These are phyloP conservation scores for Globisporangium megalacanthum DNA, from an alignment of 352 stramenopile species.

Conservation along the genomic window DNA sequence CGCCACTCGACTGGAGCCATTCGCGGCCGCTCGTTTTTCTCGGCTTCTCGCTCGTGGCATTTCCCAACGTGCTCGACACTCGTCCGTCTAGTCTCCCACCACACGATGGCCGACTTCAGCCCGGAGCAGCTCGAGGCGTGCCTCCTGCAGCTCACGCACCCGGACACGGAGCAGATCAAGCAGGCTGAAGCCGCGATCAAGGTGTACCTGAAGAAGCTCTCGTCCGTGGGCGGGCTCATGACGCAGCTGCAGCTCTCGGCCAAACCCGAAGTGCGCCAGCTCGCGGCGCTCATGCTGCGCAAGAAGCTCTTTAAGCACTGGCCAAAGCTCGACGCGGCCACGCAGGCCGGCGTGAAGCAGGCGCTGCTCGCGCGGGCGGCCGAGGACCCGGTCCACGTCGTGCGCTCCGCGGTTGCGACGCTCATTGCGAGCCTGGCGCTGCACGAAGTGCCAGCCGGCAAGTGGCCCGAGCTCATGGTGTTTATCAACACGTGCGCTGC, in stretches of 20 bases:
- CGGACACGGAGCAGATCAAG: constrained; percentile 95
- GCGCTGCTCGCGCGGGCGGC: constrained; percentile 80
- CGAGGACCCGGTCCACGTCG: constrained; percentile 83
- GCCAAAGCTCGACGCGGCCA: constrained; percentile 79
- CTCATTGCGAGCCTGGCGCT: constrained; percentile 82
- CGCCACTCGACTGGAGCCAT: constrained; percentile 5
- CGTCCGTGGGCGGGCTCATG: constrained; percentile 83
- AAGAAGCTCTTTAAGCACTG: constrained; percentile 94
- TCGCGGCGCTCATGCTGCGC: constrained; percentile 90
- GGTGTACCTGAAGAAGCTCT: constrained; percentile 89
- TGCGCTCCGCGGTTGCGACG: constrained; percentile 81
- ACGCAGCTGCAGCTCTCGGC: constrained; percentile 82
- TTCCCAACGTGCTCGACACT: constrained; percentile 7
- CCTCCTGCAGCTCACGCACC: constrained; percentile 89
- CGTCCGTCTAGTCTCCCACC: background rate
- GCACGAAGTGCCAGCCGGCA: constrained; percentile 62
- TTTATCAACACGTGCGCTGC: constrained; percentile 90
- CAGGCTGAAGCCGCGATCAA: constrained; percentile 92
- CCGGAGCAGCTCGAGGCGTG: constrained; percentile 83
- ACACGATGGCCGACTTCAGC: constrained; percentile 68
- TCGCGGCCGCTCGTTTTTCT: constrained; percentile 1
- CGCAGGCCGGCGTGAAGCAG: constrained; percentile 82
- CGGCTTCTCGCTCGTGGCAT: constrained; percentile 4
- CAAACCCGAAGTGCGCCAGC: constrained; percentile 84
- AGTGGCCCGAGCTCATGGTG: constrained; percentile 92